Base-by-base conservation (phyloP, 1,284 basidiomycete genomes). In the Phlebopus sp. region DNA sequence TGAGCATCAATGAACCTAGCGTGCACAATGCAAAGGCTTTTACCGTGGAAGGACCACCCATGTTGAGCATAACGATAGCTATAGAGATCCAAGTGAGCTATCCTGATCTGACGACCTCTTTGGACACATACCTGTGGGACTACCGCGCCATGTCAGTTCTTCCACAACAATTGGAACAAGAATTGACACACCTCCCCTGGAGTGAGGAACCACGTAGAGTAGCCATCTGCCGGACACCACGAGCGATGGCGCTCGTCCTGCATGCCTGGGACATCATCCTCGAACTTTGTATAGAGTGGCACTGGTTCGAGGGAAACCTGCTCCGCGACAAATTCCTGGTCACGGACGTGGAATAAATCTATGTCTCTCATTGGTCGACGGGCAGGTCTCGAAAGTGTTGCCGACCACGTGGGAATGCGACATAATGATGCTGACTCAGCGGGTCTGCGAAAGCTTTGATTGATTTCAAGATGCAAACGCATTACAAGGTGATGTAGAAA, bases 31-130 rank as follows among this genome's bases (percentile, higher is more conserved):
- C 23, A 4, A 18, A n/a, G 51, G 29, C 27, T 67, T 83, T 60
- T 63, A 92, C 92, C 42, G 92, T 97, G 35, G 89, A 83, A 9
- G 96, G 96, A 1, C 96, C 96, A 39, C 96, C 96, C 96, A 99
- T 98, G 71, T 98, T 99, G 74, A 99, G 78, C 88, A 99, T 91
- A 29, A 99, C 90, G 51, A 99, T 81, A 34, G 89, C 96, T 90
- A 53, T 11, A 1, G 44, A 37, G 13, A 9, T 15, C 21, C 64
- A 46, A 59, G 41, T 44, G 19, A 40, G 2, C 27, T 2, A 31
- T 31, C 11, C n/a, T 4, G 27, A 27, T 4, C 25, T 36, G 25
- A 27, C 2, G 21, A 10, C 46, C 5, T 21, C n/a, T 37, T 41
- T 13, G 15, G 15, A 27, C 15, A 17, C 10, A 38, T 14, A 64